Evolutionary conservation across 139 green algal genomes (phyloP).

Genomic region (Marvania coccoides): DNA sequence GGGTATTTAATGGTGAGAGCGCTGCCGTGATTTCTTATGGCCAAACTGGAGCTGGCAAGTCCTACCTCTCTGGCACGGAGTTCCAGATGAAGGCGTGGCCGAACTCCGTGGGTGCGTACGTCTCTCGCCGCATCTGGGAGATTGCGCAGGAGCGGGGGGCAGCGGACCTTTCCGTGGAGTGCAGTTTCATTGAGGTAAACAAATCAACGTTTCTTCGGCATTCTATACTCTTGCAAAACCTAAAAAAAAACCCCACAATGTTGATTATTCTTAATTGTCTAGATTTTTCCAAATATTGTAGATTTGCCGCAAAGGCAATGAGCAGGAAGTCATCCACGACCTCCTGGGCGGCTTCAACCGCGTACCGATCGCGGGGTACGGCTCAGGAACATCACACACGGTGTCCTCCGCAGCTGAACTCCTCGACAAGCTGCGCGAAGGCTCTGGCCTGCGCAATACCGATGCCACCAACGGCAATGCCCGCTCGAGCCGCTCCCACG

Average conservation of each 20-base stretch:
- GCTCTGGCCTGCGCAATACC: slow-evolving; percentile 9
- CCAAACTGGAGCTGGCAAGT: slow-evolving; percentile 18
- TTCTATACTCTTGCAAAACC: background rate
- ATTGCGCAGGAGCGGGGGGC: slow-evolving; percentile 1
- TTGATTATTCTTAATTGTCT: background rate
- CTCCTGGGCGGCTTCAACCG: background rate
- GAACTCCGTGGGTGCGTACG: slow-evolving; percentile 11
- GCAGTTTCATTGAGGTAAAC: slow-evolving; percentile 4
- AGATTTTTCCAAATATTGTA: background rate
- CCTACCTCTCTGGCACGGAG: slow-evolving; percentile 12
- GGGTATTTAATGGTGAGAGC: background rate
- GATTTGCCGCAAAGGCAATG: slow-evolving; percentile 14
- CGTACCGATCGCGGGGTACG: background rate
- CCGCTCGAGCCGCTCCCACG: slow-evolving; percentile 6
- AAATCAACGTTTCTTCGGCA: background rate
- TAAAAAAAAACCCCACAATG: background rate
- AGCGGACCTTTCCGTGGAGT: background rate
- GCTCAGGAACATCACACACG: background rate
- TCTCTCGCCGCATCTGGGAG: slow-evolving; percentile 4
- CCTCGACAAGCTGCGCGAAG: slow-evolving; percentile 6
- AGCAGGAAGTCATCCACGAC: background rate
- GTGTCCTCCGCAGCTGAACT: background rate
- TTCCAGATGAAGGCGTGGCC: background rate
- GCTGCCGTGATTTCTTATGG: slow-evolving; percentile 8
- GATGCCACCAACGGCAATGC: slow-evolving; percentile 16